phyloP scores from a whole-genome alignment of 202 grass and related monocot genomes.

The Tripidium arundinaceum region DNA sequence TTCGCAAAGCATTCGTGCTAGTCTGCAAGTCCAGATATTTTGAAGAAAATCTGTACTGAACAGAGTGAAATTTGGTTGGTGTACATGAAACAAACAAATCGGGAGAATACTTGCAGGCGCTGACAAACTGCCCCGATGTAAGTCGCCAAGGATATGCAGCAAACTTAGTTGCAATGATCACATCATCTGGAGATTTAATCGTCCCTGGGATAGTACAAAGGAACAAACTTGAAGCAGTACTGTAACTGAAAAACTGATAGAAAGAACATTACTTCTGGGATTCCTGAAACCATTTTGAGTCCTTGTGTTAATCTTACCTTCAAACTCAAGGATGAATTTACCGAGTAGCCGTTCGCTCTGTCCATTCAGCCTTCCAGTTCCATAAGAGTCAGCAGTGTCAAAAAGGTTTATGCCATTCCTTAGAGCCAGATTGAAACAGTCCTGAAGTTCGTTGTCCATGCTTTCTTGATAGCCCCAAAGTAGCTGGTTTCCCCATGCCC shows the following conservation, averaged over 20 bases:
- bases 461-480: slow-evolving; percentile 91
- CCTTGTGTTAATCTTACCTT: slow-evolving; percentile 35
- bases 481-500: slow-evolving; percentile 90
- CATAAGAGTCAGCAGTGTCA: slow-evolving; percentile 94
- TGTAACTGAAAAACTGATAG: neutral
- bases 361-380: slow-evolving; percentile 78
- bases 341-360: slow-evolving; percentile 83
- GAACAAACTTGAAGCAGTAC: neutral
- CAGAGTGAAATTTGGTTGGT: slow-evolving; percentile 18
- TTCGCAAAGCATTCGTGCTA: neutral
- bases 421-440: slow-evolving; percentile 73
- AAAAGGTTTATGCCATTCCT: slow-evolving; percentile 83
- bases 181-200: slow-evolving; percentile 47
- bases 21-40: neutral
- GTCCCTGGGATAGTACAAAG: slow-evolving; percentile 31
- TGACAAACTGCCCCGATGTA: slow-evolving; percentile 86
- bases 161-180: slow-evolving; percentile 92
- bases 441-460: slow-evolving; percentile 70
- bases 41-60: slow-evolving; percentile 8
- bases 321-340: slow-evolving; percentile 71
- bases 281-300: neutral
- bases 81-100: slow-evolving; percentile 53
- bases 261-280: neutral
- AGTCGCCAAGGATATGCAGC: slow-evolving; percentile 88
- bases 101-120: slow-evolving; percentile 86